A percentile compares a stretch with the other conserved stretches of the same genome.
Evolutionary conservation across 2,329 filamentous ascomycete species (phyloP).

Genomic region (Akanthomyces uredinophilus): DNA sequence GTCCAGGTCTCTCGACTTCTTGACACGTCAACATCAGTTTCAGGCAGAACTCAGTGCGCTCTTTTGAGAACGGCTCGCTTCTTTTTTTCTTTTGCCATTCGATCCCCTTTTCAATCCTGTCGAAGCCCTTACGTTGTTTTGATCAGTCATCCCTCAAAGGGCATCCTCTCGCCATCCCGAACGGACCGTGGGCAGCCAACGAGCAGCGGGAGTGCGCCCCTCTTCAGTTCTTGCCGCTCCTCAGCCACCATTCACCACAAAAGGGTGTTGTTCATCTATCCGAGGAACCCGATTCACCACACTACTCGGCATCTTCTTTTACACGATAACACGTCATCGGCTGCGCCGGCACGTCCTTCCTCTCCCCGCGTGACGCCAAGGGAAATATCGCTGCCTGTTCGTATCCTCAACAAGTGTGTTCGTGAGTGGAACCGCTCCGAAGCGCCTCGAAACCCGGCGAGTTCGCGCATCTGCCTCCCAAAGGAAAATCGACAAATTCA

Average conservation of each 20-base stretch:
- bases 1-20: background rate
- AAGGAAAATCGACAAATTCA: too few species aligned
- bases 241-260: too few species aligned
- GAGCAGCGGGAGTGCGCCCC: too few species aligned
- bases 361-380: background rate
- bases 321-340: background rate
- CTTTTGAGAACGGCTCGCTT: too few species aligned
- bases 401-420: too few species aligned
- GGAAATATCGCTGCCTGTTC: background rate
- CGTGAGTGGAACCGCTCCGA: background rate
- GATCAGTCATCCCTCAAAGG: too few species aligned
- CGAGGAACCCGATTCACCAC: background rate
- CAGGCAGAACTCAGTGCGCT: too few species aligned
- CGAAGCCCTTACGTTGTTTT: background rate
- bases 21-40: background rate
- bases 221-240: too few species aligned
- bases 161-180: too few species aligned
- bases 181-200: too few species aligned
- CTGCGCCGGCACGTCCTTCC: background rate
- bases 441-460: background rate
- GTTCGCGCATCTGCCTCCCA: background rate
- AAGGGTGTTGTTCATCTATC: background rate
- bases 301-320: background rate
- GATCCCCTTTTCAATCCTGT: too few species aligned
- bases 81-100: too few species aligned